These are phyloP conservation scores for Tylopilus sp. DNA, from an alignment of 768 basidiomycete species.

Conservation along the genomic window DNA sequence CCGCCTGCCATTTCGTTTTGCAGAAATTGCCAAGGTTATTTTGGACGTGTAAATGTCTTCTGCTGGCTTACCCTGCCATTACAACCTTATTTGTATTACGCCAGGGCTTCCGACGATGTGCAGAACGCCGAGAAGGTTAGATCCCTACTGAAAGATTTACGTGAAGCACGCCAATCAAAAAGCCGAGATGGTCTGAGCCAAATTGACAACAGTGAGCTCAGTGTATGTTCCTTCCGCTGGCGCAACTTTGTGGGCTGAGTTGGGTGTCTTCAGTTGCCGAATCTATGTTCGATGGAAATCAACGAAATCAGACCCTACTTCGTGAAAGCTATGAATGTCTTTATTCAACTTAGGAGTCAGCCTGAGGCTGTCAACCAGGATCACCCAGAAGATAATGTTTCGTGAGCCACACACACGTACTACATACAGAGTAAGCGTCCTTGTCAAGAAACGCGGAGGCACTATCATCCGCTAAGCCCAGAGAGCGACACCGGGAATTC, in stretches of 20 bases:
- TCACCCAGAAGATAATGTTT: constrained; percentile 3
- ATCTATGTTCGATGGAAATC: constrained; percentile 87
- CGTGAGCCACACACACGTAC: constrained; percentile 1
- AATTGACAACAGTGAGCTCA: constrained; percentile 78
- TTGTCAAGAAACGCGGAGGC: background rate
- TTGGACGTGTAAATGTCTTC: constrained; percentile 77
- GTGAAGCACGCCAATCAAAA: constrained; percentile 94
- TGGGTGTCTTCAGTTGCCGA: constrained; percentile 56
- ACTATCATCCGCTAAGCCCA: background rate
- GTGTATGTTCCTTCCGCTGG: constrained; percentile 46
- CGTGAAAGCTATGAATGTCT: constrained; percentile 71
- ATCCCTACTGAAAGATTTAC: constrained; percentile 87
- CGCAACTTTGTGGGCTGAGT: background rate
- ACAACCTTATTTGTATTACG: background rate
- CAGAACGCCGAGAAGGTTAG: constrained; percentile 80
- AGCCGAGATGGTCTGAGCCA: constrained; percentile 79
- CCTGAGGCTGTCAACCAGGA: constrained; percentile 1
- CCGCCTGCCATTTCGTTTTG: constrained; percentile 79
- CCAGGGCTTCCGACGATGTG: constrained; percentile 87
- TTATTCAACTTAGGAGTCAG: constrained; percentile 52
- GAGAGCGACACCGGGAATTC: background rate
- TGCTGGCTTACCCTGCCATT: background rate
- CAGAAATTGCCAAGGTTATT: constrained; percentile 87
- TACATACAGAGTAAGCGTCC: background rate
- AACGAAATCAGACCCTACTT: constrained; percentile 93